Base-by-base conservation (phyloP, 345 rosid species). In the Populus nigra region DNA sequence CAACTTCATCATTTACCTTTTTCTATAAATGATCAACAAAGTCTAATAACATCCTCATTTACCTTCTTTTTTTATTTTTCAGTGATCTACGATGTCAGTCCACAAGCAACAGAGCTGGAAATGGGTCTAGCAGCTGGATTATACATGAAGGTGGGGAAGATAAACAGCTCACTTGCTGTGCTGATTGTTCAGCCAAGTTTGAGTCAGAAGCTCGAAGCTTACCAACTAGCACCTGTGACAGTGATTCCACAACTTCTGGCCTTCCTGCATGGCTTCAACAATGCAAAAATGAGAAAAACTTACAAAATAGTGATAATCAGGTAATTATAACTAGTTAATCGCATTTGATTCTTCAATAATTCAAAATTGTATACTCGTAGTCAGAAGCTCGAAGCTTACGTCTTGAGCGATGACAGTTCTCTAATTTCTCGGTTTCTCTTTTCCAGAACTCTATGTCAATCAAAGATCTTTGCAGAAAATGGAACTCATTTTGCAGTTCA, bases 401-500 rank as follows among this genome's bases (percentile, higher is more conserved):
- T 33, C 36, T 33, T 23, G 29, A 59, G 65, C 65, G n/a, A 10
- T 79, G 55, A 82, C 38, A 70, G 33, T 65, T 47, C 72, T 10
- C 20, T 68, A 15, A 36, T 18, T 76, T 72, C 4, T 57, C 75
- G 29, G 50, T 65, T 43, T 27, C 33, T 68, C 5, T 75, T n/a
- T 38, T 17, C 65, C 86, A 93, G 97, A 91, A 85, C 65, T 73
- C 85, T 77, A 75, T 78, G 73, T 71, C 83, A 7, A 74, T 87
- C 49, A 87, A 84, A 84, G 87, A 90, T 65, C 90, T 90, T 74
- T 84, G 89, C 83, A 77, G 74, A 72, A 94, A 88, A 69, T 88
- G 94, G 97, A 89, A 89, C 74, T 82, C 85, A 59, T 77, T 86
- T 71, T 90, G 93, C 84, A 74, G 80, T 71, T 88, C 96, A 74